Base-by-base conservation (phyloP, 2,329 filamentous ascomycete genomes). In the Alternaria postmessia region DNA sequence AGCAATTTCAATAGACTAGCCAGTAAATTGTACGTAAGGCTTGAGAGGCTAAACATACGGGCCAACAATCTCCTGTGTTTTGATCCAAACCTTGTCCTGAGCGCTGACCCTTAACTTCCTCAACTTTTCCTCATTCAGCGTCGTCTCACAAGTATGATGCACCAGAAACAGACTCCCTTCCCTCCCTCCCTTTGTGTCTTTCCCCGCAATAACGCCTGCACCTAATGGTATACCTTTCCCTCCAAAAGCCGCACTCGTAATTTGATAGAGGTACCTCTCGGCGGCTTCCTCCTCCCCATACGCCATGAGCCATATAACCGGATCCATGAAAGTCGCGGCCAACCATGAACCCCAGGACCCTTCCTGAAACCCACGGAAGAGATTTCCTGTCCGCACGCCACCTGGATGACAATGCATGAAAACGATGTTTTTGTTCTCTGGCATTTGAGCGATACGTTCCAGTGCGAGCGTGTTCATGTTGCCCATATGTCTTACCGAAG, bases 381-480 rank as follows among this genome's bases (percentile, higher is more conserved):
- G 18, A 9, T 79, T 79, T 4, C 77, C 77, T 8, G 78, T 81
- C 51, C 69, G 73, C 46, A 81, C 78, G 55, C 54, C 69, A 0
- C 78, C 78, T 2, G 80, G 78, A 57, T 65, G 74, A 3, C 73
- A 71, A 63, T 81, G 78, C 26, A 80, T 70, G 61, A 80, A 80
- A 0, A 71, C 72, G 5, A 81, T 65, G 20, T 62, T 26, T 3
- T 64, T 63, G 54, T 79, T 76, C 1, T 73, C 73, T 16, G 61
- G 57, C 2, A n/a, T 39, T 8, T 52, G 53, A 9, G 78, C 77
- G 22, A 81, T 61, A 39, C 69, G 30, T 11, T 36, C 30, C 2
- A 48, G 30, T 34, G 68, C 61, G 11, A 72, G 46, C 14, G 78
- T 78, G 60, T 72, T 72, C 74, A 80, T 71, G 6, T 59, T 60